Base-by-base conservation (phyloP, 2,329 filamentous ascomycete species). In the Arthroderma sp. region DNA sequence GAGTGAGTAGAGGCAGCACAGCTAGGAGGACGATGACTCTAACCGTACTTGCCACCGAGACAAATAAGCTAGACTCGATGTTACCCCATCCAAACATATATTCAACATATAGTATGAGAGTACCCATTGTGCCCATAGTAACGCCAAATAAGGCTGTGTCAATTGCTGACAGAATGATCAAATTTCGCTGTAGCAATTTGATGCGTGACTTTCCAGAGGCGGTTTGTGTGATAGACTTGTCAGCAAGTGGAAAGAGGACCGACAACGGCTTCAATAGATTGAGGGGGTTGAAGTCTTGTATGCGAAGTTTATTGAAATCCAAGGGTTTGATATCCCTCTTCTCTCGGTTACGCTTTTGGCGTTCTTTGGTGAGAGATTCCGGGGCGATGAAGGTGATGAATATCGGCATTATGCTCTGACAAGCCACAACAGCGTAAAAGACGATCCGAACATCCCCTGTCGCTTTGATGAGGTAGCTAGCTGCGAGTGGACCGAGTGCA, bases 131-230 rank as follows among this genome's bases (percentile, higher is more conserved):
- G 52, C 91, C 88, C 79, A 96, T 87, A 6, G 85, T 84, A 0
- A 90, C 81, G 21, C 88, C 86, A 60, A 96, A 86, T 63, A 94
- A 81, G 61, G 88, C 82, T 25, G 86, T 87, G 67, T 97, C 93
- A 57, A 91, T 84, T 4, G 83, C 76, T 1, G 90, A 87, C 7
- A 98, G 78, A 0, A 91, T 73, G 2, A 95, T 68, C n/a, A 98
- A 75, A 67, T 98, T 98, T 56, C 84, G 78, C 15, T 90, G 84
- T 31, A 95, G 73, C 0, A 78, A 72, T 37, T 74, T 62, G 65
- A 79, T 74, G 67, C 79, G 83, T 2, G 82, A 81, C 0, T 79
- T 79, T 0, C 85, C 87, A 28, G 66, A 65, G 2, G 68, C 62
- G 31, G 69, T 66, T 4, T 68, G 52, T 2, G 60, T 37, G 44